Evolutionary conservation across 139 green algal genomes (phyloP), one percentile per base, ranked within the genome.

Genomic region (Tetratostichococcus sp.): DNA sequence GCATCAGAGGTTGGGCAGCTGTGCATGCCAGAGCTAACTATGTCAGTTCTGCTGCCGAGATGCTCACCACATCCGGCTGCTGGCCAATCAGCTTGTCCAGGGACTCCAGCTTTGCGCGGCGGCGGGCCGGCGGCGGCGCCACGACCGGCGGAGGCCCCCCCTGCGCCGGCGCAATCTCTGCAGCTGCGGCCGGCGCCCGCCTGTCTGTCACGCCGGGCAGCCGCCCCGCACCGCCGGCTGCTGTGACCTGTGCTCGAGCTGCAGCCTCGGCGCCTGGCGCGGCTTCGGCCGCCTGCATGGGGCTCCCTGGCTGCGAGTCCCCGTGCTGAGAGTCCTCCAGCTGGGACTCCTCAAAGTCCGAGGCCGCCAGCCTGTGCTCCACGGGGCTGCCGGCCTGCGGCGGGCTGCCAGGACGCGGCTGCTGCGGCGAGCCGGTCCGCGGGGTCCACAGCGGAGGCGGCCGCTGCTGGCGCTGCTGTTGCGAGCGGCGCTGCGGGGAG

Each of bases 21-120:
- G n/a, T n/a, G n/a, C n/a, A n/a, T n/a, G n/a, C n/a, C n/a, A n/a
- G n/a, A n/a, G n/a, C n/a, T n/a, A n/a, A n/a, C n/a, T n/a, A n/a
- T n/a, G n/a, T n/a, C n/a, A n/a, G n/a, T n/a, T n/a, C n/a, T n/a
- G n/a, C n/a, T n/a, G n/a, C n/a, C n/a, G n/a, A n/a, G 22, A 58
- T 35, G 16, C 39, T 33, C 28, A 80, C 59, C 22, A 75, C 67
- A 39, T 81, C 70, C 19, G 74, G 28, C 1, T 43, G 31, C 21
- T 71, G 34, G 17, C 74, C 66, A 28, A 86, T 80, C 21, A 81
- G 59, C 35, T 71, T 70, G 65, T 82, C 81, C 65, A 86, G 79
- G 1, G 71, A 79, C 75, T 86, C 75, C 30, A 86, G 72, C 68
- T 82, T 86, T 19, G 5, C 6, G 62, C 70, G 32, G 62, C 62